These are phyloP conservation scores for Cladosporium phlei DNA, from an alignment of 2,329 filamentous ascomycete species.

Conservation along the genomic window DNA sequence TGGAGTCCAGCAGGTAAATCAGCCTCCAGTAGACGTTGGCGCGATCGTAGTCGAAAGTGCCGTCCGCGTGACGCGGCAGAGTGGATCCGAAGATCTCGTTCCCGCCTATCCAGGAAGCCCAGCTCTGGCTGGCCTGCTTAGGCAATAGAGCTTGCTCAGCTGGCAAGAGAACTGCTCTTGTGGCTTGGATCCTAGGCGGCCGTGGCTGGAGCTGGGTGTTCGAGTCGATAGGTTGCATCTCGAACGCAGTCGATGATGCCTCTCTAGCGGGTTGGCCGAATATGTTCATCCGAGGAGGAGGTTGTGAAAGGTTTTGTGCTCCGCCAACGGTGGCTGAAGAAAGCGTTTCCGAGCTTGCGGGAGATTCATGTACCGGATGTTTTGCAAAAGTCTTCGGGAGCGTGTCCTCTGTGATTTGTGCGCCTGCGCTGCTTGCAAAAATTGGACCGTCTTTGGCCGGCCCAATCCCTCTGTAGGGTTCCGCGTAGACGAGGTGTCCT, in stretches of 20 bases:
- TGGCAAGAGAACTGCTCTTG: slow-evolving; percentile 37
- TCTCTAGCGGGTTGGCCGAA: slow-evolving; percentile 5
- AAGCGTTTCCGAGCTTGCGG: slow-evolving; percentile 30
- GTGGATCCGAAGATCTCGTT: slow-evolving; percentile 66
- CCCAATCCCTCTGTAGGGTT: slow-evolving; percentile 42
- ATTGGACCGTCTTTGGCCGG: slow-evolving; percentile 42
- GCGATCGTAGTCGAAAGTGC: slow-evolving; percentile 70
- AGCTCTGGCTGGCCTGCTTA: slow-evolving; percentile 35
- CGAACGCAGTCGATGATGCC: slow-evolving; percentile 7
- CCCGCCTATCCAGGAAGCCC: slow-evolving; percentile 37
- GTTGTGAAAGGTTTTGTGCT: neutral
- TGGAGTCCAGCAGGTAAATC: slow-evolving; percentile 53
- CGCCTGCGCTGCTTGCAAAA: slow-evolving; percentile 34
- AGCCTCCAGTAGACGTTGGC: slow-evolving; percentile 58
- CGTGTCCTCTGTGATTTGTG: slow-evolving; percentile 24
- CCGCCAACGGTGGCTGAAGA: slow-evolving; percentile 9
- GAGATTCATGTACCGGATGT: slow-evolving; percentile 28
- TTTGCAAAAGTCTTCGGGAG: slow-evolving; percentile 31
- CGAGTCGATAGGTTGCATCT: slow-evolving; percentile 9
- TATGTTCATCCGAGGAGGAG: slow-evolving; percentile 6
- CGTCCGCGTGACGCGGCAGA: slow-evolving; percentile 66
- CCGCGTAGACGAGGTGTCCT: slow-evolving; percentile 45
- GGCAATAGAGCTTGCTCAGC: slow-evolving; percentile 46
- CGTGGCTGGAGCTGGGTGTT: slow-evolving; percentile 20
- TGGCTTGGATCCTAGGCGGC: slow-evolving; percentile 32